Conservation (phyloP, 306 rosid genomes). For the Vigna mungo region DNA sequence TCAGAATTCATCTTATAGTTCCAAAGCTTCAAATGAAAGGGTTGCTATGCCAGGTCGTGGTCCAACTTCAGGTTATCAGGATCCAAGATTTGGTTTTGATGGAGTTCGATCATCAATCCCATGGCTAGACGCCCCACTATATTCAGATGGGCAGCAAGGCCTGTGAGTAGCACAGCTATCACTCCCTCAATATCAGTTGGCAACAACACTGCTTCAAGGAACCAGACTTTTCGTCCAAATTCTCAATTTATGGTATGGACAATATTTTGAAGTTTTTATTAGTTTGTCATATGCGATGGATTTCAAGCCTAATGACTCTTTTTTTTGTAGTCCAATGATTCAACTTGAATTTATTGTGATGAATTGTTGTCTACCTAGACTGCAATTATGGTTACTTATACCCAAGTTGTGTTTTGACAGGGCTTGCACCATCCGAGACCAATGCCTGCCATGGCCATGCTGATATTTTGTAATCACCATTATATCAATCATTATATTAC, state of each 20-base stretch:
- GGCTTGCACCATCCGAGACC: constrained; percentile 95
- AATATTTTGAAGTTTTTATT: background rate
- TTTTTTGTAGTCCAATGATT: too few species aligned
- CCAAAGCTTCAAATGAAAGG: constrained; percentile 57
- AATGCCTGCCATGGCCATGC: constrained; percentile 64
- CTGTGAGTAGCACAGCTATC: constrained; percentile 60
- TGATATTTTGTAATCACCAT: too few species aligned
- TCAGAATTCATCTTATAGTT: constrained; percentile 50
- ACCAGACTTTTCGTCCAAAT: constrained; percentile 75
- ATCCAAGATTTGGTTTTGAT: constrained; percentile 78
- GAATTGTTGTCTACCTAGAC: background rate
- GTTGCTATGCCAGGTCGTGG: constrained; percentile 66
- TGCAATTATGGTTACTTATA: background rate
- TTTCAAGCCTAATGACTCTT: too few species aligned
- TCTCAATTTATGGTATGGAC: constrained; percentile 75
- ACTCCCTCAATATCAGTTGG: constrained; percentile 67
- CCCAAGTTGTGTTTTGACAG: constrained; percentile 37
- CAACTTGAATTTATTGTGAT: too few species aligned
- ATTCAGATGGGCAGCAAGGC: constrained; percentile 90
- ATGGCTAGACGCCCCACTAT: constrained; percentile 74
- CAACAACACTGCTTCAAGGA: constrained; percentile 67
- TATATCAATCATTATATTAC: too few species aligned
- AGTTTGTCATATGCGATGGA: background rate
- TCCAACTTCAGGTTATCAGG: constrained; percentile 85
- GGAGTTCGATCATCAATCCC: constrained; percentile 65